Base-by-base conservation (phyloP, 345 rosid genomes). In the Linum tenue region DNA sequence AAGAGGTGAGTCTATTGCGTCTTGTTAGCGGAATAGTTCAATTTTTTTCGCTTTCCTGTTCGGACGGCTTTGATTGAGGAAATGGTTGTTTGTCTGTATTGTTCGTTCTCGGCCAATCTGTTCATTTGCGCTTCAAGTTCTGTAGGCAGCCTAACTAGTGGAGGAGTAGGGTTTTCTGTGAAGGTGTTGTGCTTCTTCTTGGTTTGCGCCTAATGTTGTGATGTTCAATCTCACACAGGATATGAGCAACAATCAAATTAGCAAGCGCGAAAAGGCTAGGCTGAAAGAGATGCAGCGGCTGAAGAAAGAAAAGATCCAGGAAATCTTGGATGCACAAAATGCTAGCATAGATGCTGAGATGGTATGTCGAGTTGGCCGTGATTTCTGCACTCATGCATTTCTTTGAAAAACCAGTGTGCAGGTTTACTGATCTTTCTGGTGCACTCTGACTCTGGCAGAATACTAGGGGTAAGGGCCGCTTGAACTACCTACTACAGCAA, bases 311-410 rank as follows among this genome's bases (percentile, higher is more conserved):
- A 90, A 90, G 86, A 75, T 94, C 79, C 97, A 94, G 76, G 99
- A 94, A 67, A 85, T 94, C 72, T 72, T 94, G 71, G 97, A 94
- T 37, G 77, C 78, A 0, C 99, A 94, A 69, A 94, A 94, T 79
- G 97, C 99, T 11, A 81, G 96, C 42, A 83, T 90, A 10, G 96
- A 94, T 59, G 97, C 97, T 39, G 99, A 94, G 70, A 94, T 94
- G 91, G 97, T 94, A 55, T 4, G 76, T 39, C 56, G n/a, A 16
- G 36, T 22, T 22, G 31, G 31, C 16, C 60, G 5, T 64, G 15
- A 37, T 9, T 61, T 22, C 39, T 48, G 36, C 22, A 10, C 56
- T 35, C 67, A 22, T 39, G 31, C 31, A 22, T 22, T 22, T 62
- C n/a, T 16, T 67, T 39, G 36, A 42, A 15, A 64, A 58, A 2